Evolutionary conservation across 73 alveolate genomes (phyloP).

Genomic region (Blepharisma stoltei): DNA sequence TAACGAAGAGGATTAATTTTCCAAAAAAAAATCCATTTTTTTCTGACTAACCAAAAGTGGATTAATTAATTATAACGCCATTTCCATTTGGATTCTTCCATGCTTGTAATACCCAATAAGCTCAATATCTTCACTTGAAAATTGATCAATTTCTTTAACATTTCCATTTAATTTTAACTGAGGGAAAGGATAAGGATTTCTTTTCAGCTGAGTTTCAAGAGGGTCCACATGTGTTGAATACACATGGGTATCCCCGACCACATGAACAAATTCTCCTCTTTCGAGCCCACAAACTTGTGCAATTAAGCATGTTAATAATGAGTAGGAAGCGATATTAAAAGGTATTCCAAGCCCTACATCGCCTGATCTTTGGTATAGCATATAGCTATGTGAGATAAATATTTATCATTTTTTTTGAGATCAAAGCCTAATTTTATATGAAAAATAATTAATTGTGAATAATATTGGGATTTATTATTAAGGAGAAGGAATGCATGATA

Average conservation of each 20-base stretch:
- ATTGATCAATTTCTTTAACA: conserved; percentile 41
- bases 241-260: conserved; percentile 93
- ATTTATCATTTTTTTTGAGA: too few species aligned
- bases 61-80: conserved; percentile 74
- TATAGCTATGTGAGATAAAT: too few species aligned
- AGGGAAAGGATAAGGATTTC: conserved; percentile 96
- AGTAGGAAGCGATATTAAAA: conserved; percentile 91
- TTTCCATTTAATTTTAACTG: conserved; percentile 60
- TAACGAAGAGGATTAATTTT: too few species aligned
- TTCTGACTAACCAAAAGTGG: too few species aligned
- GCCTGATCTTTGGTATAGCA: conserved; percentile 71
- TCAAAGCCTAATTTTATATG: too few species aligned
- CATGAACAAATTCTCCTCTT: conserved; percentile 83
- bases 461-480: background rate
- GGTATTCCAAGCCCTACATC: conserved; percentile 95
- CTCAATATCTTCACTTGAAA: conserved; percentile 45
- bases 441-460: too few species aligned
- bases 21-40: too few species aligned
- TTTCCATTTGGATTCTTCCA: conserved; percentile 68
- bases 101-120: conserved; percentile 36
- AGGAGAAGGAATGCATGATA: conserved; percentile 37
- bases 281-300: conserved; percentile 80
- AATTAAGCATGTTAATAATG: conserved; percentile 86
- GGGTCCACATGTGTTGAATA: conserved; percentile 91
- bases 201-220: conserved; percentile 60